Conservation (phyloP, 164 flowering plant species). For the Houttuynia cordata region DNA sequence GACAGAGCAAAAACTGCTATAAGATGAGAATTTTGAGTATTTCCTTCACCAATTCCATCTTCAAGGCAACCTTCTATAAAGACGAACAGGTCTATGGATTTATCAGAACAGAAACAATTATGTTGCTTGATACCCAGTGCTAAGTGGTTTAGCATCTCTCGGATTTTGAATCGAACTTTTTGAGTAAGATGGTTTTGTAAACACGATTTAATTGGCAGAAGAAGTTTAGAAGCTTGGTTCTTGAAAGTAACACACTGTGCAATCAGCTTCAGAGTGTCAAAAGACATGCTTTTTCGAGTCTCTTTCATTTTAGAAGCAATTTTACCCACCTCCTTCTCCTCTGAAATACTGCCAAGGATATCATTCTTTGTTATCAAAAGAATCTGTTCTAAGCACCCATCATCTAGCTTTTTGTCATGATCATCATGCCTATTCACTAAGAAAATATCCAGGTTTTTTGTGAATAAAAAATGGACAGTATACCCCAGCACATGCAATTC, state of each 20-base stretch:
- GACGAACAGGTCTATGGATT: slow-evolving; percentile 57
- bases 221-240: slow-evolving; percentile 54
- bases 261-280: slow-evolving; percentile 61
- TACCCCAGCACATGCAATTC: slow-evolving; percentile 89
- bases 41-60: slow-evolving; percentile 45
- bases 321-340: slow-evolving; percentile 91
- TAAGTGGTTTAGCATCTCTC: slow-evolving; percentile 53
- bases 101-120: slow-evolving; percentile 57
- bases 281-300: slow-evolving; percentile 65
- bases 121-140: slow-evolving; percentile 48
- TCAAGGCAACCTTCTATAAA: slow-evolving; percentile 60
- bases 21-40: slow-evolving; percentile 41
- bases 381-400: slow-evolving; percentile 69
- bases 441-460: slow-evolving; percentile 27
- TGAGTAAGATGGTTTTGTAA: slow-evolving; percentile 58
- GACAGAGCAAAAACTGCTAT: slow-evolving; percentile 71
- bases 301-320: slow-evolving; percentile 98
- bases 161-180: slow-evolving; percentile 53
- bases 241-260: slow-evolving; percentile 66
- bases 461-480: slow-evolving; percentile 57
- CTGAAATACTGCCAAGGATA: slow-evolving; percentile 84
- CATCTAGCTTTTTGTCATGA: slow-evolving; percentile 33
- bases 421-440: neutral
- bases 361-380: slow-evolving; percentile 64
- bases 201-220: slow-evolving; percentile 49